Base-by-base conservation (phyloP, 441 rosid genomes). In the Macaranga tanarius region DNA sequence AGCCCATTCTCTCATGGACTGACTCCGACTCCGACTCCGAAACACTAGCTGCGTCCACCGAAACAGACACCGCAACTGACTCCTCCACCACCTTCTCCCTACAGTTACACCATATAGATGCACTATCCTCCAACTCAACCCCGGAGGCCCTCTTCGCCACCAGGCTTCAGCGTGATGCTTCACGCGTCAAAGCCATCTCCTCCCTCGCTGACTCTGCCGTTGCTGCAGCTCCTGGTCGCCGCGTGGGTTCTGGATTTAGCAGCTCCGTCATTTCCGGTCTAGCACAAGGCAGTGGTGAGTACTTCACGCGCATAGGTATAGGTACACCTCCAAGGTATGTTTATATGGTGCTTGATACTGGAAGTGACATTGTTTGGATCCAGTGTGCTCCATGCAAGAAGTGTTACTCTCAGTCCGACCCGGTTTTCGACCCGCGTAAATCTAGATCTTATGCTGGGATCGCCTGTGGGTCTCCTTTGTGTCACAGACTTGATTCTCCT, bases 331-430 rank as follows among this genome's bases (percentile, higher is more conserved):
- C 92, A 38, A 86, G 79, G 66, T 85, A 89, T 59, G 73, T 87
- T 4, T 90, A 83, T 80, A 85, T 94, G 94, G 97, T 92, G 17
- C 82, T 94, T 0, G 99, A 94, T 78, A 94, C 99, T 0, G 97
- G 99, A 44, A 90, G 97, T 84, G 99, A 94, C 83, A 79, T 92
- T 79, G 90, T 90, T 44, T 94, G 99, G 99, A 79, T 94, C 64
- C 99, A 94, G 76, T 92, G 97, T 67, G 81, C 92, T 48, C 99
- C 99, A 7, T 92, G 99, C 74, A 82, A 75, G 75, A 92, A 69
- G 45, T 94, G 99, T 76, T 94, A 92, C 79, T 76, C 95, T 44
- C 97, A 94, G 62, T 62, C 90, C 42, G 97, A 94, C 79, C 95
- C 95, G 50, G 68, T 90, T 16, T 94, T 94, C 65, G 75, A 94